Evolutionary conservation across 805 yeast genomes (phyloP).

Genomic region (Vanderwaltozyma polyspora): DNA sequence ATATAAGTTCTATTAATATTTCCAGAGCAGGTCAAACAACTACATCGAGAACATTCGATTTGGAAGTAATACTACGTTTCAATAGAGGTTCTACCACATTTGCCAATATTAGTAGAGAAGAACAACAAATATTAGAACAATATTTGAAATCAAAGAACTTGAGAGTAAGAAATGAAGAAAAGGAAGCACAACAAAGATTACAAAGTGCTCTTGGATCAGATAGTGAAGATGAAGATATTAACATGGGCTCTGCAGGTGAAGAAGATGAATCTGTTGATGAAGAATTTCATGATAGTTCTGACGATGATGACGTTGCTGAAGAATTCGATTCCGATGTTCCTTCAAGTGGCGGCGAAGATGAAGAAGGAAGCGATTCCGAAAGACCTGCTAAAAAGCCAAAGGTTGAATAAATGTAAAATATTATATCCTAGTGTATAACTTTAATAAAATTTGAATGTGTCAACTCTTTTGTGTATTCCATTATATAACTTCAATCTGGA

Average conservation of each 20-base stretch:
- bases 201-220: constrained; percentile 64
- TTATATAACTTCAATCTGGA: too few species aligned
- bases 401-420: constrained; percentile 6
- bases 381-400: constrained; percentile 32
- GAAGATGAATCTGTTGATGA: constrained; percentile 77
- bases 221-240: constrained; percentile 34
- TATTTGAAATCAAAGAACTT: constrained; percentile 70
- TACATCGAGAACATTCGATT: constrained; percentile 82
- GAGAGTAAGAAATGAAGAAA: constrained; percentile 78
- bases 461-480: too few species aligned
- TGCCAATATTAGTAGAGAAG: constrained; percentile 83
- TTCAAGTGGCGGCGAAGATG: constrained; percentile 23
- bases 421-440: background rate
- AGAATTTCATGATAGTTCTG: constrained; percentile 52
- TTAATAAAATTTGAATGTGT: background rate
- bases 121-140: constrained; percentile 67
- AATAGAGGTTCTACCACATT: constrained; percentile 66
- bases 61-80: constrained; percentile 62
- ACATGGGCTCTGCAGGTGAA: constrained; percentile 63
- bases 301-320: constrained; percentile 65
- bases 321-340: constrained; percentile 64
- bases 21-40: constrained; percentile 80
- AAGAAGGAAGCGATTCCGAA: constrained; percentile 23
- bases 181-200: constrained; percentile 71
- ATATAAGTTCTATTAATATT: constrained; percentile 64